Evolutionary conservation across 179 eudicot genomes (phyloP).

Genomic region (Silene vulgaris): DNA sequence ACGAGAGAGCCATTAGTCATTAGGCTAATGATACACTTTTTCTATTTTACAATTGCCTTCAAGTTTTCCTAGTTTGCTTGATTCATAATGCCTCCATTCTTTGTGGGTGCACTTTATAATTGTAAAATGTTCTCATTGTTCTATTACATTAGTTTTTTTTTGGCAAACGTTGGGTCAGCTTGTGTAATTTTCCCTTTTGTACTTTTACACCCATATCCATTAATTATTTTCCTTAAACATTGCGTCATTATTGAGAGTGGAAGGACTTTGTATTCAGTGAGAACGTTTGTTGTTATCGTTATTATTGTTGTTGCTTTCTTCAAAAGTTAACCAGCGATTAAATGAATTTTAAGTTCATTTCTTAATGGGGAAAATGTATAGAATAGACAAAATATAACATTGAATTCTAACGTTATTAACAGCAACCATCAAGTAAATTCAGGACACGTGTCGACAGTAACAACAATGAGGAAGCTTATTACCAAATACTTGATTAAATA

Average conservation of each 20-base stretch:
- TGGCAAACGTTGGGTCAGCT: not conserved
- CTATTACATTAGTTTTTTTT: not conserved
- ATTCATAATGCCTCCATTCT: not conserved
- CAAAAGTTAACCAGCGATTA: not conserved
- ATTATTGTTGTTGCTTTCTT: constrained; percentile 8
- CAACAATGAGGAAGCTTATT: not conserved
- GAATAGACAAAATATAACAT: not conserved
- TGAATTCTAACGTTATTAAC: not conserved
- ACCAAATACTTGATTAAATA: not conserved
- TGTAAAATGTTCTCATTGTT: not conserved
- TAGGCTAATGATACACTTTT: not conserved
- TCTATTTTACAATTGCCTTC: not conserved
- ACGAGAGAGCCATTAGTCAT: not conserved
- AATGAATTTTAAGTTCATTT: not conserved
- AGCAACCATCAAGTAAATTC: not conserved
- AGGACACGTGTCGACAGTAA: not conserved
- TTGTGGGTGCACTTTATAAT: not conserved
- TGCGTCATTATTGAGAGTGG: not conserved
- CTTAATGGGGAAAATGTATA: not conserved
- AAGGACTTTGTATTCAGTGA: not conserved
- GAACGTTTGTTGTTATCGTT: not conserved
- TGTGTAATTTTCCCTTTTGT: not conserved
- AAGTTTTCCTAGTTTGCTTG: not conserved
- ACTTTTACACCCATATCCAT: not conserved
- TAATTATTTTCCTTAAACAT: not conserved